Percentiles rank a stretch among this genome's conserved stretches.
Evolutionary conservation across 2,329 filamentous ascomycete genomes (phyloP).

Genomic region (Biscogniauxia mediterranea): DNA sequence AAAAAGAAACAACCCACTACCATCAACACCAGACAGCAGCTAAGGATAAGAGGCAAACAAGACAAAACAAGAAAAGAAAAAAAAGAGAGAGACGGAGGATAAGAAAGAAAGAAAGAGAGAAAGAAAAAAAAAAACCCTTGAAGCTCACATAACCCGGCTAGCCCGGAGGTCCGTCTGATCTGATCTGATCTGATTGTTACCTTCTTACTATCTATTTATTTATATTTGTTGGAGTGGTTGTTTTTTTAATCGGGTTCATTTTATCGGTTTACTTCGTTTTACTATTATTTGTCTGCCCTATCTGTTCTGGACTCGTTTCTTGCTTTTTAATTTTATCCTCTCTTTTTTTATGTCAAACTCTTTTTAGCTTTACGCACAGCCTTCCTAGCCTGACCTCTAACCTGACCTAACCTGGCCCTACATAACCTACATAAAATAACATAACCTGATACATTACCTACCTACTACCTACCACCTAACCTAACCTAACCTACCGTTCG

Average conservation of each 20-base stretch:
- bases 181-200: conserved; percentile 4
- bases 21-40: background rate
- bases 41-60: too few relatives aligned
- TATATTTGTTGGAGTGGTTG: too few relatives aligned
- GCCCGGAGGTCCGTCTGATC: conserved; percentile 26
- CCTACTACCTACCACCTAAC: too few relatives aligned
- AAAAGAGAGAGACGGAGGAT: too few relatives aligned
- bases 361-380: background rate
- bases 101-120: background rate
- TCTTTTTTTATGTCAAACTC: background rate
- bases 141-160: conserved; percentile 13
- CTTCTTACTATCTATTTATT: too few relatives aligned
- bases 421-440: background rate
- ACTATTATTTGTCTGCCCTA: background rate
- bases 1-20: background rate
- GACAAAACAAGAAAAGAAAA: too few relatives aligned
- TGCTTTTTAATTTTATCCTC: conserved; percentile 6
- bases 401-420: background rate
- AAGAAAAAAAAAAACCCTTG: background rate
- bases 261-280: background rate
- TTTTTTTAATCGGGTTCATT: background rate
- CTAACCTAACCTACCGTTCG: too few relatives aligned
- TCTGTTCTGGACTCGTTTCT: background rate
- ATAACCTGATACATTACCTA: background rate
- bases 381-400: too few relatives aligned